phyloP scores from a whole-genome alignment of 1,284 basidiomycete genomes.

The Earliella scabrosa region DNA sequence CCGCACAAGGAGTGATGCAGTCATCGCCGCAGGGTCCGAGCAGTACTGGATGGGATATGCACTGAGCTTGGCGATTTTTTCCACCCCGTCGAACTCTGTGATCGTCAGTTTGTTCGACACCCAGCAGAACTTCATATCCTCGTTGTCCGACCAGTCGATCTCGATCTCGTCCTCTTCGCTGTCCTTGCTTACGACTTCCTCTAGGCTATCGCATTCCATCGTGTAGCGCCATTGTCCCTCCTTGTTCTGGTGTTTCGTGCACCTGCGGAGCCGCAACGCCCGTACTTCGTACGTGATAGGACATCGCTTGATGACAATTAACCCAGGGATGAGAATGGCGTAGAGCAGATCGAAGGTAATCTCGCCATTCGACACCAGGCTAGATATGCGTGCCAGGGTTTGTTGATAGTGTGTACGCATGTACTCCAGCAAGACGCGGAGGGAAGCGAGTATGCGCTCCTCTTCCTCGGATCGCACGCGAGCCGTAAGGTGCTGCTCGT shows the following conservation, averaged over 20 bases:
- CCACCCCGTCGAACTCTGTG: slow-evolving; percentile 46
- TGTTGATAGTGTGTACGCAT: slow-evolving; percentile 50
- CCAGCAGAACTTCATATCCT: slow-evolving; percentile 34
- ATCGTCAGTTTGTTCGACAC: slow-evolving; percentile 44
- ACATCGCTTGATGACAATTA: slow-evolving; percentile 1
- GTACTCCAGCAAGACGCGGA: slow-evolving; percentile 40
- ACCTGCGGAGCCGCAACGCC: slow-evolving; percentile 45
- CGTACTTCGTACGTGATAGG: slow-evolving; percentile 43
- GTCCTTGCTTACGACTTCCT: too few relatives aligned
- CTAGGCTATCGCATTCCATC: too few relatives aligned
- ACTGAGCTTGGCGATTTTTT: slow-evolving; percentile 50
- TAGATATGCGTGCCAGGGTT: slow-evolving; percentile 47
- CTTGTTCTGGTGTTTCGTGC: slow-evolving; percentile 32
- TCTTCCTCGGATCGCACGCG: slow-evolving; percentile 45
- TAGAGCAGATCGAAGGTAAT: slow-evolving; percentile 59
- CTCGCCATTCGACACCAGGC: slow-evolving; percentile 51
- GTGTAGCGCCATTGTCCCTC: slow-evolving; percentile 39
- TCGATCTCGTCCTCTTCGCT: too few relatives aligned
- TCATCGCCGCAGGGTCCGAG: slow-evolving; percentile 40
- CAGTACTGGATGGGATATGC: slow-evolving; percentile 56
- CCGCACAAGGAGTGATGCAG: slow-evolving; percentile 43
- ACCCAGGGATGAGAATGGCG: slow-evolving; percentile 15
- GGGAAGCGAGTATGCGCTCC: slow-evolving; percentile 42
- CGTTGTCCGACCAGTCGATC: slow-evolving; percentile 4
- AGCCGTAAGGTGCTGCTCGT: slow-evolving; percentile 42